Evolutionary conservation across 768 basidiomycete genomes (phyloP).

Genomic region (Lactarius pseudohatsudake): DNA sequence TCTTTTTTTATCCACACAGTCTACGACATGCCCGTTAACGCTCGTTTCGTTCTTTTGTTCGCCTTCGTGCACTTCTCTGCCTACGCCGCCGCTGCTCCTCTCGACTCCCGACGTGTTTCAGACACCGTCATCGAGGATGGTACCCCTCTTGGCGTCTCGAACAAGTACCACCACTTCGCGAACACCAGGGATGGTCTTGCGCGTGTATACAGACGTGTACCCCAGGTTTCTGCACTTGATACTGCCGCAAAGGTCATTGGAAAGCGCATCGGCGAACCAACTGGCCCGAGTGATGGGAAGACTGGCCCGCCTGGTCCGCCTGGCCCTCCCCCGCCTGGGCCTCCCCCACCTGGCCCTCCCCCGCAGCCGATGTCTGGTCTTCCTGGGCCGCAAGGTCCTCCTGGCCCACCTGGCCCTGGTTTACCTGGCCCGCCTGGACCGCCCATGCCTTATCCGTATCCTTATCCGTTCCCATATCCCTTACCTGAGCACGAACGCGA

Average conservation of each 20-base stretch:
- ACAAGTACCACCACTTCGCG: slow-evolving; percentile 8
- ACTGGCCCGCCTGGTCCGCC: no score
- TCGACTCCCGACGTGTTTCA: neutral
- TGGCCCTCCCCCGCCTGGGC: no score
- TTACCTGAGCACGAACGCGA: neutral
- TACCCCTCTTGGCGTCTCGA: neutral
- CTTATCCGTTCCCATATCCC: neutral
- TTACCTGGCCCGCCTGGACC: neutral
- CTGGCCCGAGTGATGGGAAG: neutral
- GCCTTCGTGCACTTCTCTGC: slow-evolving; percentile 21
- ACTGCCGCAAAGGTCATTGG: neutral
- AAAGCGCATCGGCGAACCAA: neutral
- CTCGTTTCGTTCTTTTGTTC: slow-evolving; percentile 25
- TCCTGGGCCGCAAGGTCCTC: neutral
- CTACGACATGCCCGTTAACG: slow-evolving; percentile 19
- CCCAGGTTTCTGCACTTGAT: neutral
- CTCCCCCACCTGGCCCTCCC: neutral
- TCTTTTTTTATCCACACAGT: slow-evolving; percentile 11
- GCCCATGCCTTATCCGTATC: neutral
- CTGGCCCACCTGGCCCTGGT: slow-evolving; percentile 3
- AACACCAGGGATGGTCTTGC: neutral
- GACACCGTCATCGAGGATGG: slow-evolving; percentile 15
- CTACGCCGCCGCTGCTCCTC: slow-evolving; percentile 7
- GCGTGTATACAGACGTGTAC: neutral
- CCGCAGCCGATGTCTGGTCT: no score